phyloP scores from a whole-genome alignment of 2,329 filamentous ascomycete genomes.

The Corynespora cassiicola region DNA sequence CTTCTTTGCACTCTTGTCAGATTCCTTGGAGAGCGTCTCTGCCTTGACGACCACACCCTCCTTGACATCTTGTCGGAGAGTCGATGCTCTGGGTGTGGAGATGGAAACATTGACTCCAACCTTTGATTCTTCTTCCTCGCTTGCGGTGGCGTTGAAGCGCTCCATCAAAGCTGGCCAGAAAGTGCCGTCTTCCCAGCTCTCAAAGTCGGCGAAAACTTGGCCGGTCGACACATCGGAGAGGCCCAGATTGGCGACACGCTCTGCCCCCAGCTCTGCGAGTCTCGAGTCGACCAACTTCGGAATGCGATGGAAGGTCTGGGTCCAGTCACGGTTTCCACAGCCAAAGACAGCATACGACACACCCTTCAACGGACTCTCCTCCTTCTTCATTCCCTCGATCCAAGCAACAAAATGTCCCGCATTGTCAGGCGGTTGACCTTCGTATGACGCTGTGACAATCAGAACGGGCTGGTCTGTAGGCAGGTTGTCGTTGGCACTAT shows the following conservation, averaged over 20 bases:
- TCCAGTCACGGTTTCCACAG: conserved; percentile 42
- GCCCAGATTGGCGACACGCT: conserved; percentile 21
- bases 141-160: conserved; percentile 8
- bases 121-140: conserved; percentile 1
- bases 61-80: conserved; percentile 26
- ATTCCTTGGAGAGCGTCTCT: conserved; percentile 16
- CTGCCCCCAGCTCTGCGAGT: conserved; percentile 25
- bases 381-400: conserved; percentile 27
- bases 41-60: conserved; percentile 18
- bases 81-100: conserved; percentile 17
- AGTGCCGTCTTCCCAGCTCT: conserved; percentile 32
- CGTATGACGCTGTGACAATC: conserved; percentile 43
- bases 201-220: conserved; percentile 38
- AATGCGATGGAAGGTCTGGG: conserved; percentile 39
- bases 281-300: conserved; percentile 36
- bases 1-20: conserved; percentile 14
- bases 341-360: conserved; percentile 43
- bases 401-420: conserved; percentile 41
- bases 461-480: conserved; percentile 33
- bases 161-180: conserved; percentile 28
- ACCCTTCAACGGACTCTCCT: conserved; percentile 16
- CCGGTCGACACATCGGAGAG: conserved; percentile 30
- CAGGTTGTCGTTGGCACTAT: conserved; percentile 24
- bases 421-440: conserved; percentile 45
- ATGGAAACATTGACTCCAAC: conserved; percentile 12